A percentile compares a stretch with the other conserved stretches of the same genome.
Evolutionary conservation across 2,329 filamentous ascomycete genomes (phyloP).

Genomic region (Ophiostoma sp.): DNA sequence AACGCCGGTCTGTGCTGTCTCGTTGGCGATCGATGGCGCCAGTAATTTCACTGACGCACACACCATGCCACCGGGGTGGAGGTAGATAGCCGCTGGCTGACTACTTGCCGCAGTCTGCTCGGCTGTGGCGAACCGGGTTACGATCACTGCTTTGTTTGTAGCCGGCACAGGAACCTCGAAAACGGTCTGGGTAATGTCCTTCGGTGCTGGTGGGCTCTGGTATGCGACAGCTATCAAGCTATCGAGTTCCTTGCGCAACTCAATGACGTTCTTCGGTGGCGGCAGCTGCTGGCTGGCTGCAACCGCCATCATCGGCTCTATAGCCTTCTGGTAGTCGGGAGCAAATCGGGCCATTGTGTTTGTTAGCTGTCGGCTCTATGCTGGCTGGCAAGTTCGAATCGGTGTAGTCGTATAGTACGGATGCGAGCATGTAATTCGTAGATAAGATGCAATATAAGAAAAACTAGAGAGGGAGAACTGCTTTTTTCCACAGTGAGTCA

Average conservation of each 20-base stretch:
- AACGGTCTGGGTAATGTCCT: conserved; percentile 18
- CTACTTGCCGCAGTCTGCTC: conserved; percentile 1
- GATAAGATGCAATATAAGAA: too few relatives aligned
- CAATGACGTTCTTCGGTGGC: conserved; percentile 15
- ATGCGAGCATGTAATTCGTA: too few relatives aligned
- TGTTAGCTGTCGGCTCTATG: neutral
- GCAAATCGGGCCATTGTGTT: conserved; percentile 17
- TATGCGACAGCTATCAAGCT: neutral
- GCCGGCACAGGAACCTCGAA: conserved; percentile 20
- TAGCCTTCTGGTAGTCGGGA: conserved; percentile 24
- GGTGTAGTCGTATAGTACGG: too few relatives aligned
- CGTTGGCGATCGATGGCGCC: conserved; percentile 22
- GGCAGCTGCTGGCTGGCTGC: conserved; percentile 6
- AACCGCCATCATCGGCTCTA: conserved; percentile 21
- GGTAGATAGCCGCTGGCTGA: conserved; percentile 26
- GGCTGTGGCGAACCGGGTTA: conserved; percentile 25
- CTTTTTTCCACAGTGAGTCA: too few relatives aligned
- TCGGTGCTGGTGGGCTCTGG: conserved; percentile 11
- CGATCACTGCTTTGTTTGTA: conserved; percentile 17
- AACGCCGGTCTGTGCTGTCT: conserved; percentile 24
- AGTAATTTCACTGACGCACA: conserved; percentile 26
- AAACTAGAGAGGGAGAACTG: too few relatives aligned
- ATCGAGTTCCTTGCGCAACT: conserved; percentile 15
- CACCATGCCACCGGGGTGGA: conserved; percentile 32
- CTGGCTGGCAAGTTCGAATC: neutral